Evolutionary conservation across 2,329 filamentous ascomycete species (phyloP).

Genomic region (Alternaria gaisen): DNA sequence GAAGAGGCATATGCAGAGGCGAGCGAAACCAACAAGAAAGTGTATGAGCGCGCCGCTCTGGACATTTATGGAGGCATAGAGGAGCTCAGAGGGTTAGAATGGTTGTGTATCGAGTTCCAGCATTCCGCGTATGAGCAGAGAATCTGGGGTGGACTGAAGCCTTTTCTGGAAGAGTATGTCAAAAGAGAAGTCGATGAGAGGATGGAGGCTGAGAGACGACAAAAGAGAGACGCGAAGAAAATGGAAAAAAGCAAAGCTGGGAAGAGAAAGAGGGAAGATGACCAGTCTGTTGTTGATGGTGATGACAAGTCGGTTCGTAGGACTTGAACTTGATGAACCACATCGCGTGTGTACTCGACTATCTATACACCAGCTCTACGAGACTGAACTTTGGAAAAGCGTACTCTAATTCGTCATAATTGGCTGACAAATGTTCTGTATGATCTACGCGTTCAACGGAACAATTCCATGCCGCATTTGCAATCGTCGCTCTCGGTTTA

Average conservation of each 20-base stretch:
- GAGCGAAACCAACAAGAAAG: background rate
- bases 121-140: constrained; percentile 7
- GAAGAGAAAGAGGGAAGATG: background rate
- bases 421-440: background rate
- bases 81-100: constrained; percentile 10
- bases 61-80: constrained; percentile 15
- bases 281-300: background rate
- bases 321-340: background rate
- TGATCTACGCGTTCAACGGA: background rate
- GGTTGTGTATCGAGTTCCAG: constrained; percentile 12
- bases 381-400: background rate
- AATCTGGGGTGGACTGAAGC: constrained; percentile 10
- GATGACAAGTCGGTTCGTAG: background rate
- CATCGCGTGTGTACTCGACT: background rate
- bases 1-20: constrained; percentile 11
- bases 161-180: constrained; percentile 1
- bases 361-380: background rate
- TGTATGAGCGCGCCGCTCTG: constrained; percentile 10
- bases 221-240: background rate
- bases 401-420: background rate
- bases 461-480: background rate
- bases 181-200: background rate
- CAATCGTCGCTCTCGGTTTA: background rate
- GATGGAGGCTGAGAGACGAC: background rate
- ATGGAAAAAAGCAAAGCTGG: background rate